Percentiles rank a stretch among this genome's conserved stretches.
phyloP scores from a whole-genome alignment of 2,329 filamentous ascomycete genomes.

The Leptosphaerulina australis region DNA sequence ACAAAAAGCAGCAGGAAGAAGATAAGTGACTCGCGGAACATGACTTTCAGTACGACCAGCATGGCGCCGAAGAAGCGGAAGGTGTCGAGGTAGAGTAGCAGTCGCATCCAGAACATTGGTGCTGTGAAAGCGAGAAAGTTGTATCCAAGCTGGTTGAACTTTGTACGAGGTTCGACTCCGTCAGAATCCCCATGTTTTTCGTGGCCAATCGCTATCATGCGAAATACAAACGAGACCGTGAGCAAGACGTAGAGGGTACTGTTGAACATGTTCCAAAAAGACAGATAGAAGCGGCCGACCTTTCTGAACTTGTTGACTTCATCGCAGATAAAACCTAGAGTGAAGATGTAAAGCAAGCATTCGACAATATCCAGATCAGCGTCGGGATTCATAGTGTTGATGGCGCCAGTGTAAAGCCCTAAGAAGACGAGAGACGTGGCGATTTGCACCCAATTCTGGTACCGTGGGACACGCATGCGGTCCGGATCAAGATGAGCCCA shows the following conservation, averaged over 20 bases:
- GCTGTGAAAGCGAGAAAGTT: constrained; percentile 93
- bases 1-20: constrained; percentile 92
- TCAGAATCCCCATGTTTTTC: neutral
- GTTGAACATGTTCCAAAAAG: constrained; percentile 98
- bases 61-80: constrained; percentile 97
- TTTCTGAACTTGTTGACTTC: constrained; percentile 92
- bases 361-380: constrained; percentile 87
- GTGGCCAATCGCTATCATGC: constrained; percentile 77
- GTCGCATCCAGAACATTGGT: constrained; percentile 94
- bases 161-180: constrained; percentile 53
- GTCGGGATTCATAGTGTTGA: constrained; percentile 88
- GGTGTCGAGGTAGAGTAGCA: constrained; percentile 90
- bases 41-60: constrained; percentile 87
- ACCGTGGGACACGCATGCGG: constrained; percentile 87
- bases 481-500: constrained; percentile 88
- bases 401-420: constrained; percentile 82
- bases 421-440: constrained; percentile 84
- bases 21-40: constrained; percentile 76
- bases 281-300: constrained; percentile 85
- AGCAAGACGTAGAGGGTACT: constrained; percentile 79
- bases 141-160: constrained; percentile 83
- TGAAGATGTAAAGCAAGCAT: constrained; percentile 86
- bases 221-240: constrained; percentile 75
- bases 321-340: constrained; percentile 86
- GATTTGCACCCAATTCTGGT: constrained; percentile 90